Evolutionary conservation across 73 alveolate species (phyloP), one percentile per base, ranked within the genome.

Genomic region (Durusdinium trenchii): DNA sequence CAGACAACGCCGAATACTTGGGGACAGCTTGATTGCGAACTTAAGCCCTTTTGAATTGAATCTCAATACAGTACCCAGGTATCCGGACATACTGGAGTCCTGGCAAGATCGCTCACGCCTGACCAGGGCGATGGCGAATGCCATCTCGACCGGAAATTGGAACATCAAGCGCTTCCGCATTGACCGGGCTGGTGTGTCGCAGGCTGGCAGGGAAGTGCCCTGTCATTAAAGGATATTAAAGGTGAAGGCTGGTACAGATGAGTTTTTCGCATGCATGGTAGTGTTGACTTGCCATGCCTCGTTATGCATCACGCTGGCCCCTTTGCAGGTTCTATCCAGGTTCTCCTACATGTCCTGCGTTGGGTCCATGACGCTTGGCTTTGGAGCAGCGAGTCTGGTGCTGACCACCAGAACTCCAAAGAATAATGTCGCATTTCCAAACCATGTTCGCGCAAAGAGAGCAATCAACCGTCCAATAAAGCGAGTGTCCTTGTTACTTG

Each of bases 111-210:
- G 98, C 57, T 91, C 98, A 26, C 46, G 50, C 60, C 78, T 91
- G 36, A 91, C 98, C 23, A 91, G 99, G 73, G 99, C 99, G 26
- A 95, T 99, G 82, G 99, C 99, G 64, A 99, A 99, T 87, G 99
- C 99, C 3, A 99, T 99, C 52, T 99, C 99, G 3, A 99, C 99
- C 16, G 99, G 99, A 35, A 99, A 99, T 95, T 99, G 99, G 99
- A 96, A 99, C 83, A 99, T 99, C 90, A 99, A 99, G 99, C 99
- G 99, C 94, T 99, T 99, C 98, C 99, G 99, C 99, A 99, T 99
- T 99, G 99, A 99, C 67, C 99, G 99, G 57, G 99, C 99, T 62
- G 99, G 99, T 30, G 99, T 99, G 62, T 99, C 99, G 35, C 99
- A 99, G 99, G 99, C 86, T 26, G 79, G 18, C 43, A 40, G 57